Evolutionary conservation across 1,284 basidiomycete genomes (phyloP).

Genomic region (Jaminaea rosea): DNA sequence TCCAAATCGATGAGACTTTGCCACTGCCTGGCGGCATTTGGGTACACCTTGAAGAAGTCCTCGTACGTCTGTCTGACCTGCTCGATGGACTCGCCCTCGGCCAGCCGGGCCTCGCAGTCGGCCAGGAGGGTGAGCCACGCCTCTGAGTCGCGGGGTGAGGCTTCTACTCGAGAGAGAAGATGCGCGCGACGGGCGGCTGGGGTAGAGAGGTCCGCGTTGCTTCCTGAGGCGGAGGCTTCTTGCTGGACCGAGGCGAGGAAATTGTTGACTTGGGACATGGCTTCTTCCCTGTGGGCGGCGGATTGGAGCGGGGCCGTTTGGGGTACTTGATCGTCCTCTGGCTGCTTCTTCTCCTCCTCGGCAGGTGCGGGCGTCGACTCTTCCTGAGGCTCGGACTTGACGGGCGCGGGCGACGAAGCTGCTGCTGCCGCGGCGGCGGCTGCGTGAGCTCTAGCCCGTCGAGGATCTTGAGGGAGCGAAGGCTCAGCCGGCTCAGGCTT

Average conservation of each 20-base stretch:
- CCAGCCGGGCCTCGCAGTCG: slow-evolving; percentile 28
- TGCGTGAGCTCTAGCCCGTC: slow-evolving; percentile 10
- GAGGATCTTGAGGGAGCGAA: neutral
- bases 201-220: neutral
- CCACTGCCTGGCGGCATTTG: slow-evolving; percentile 57
- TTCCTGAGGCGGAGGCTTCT: neutral
- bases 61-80: slow-evolving; percentile 65
- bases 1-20: slow-evolving; percentile 65
- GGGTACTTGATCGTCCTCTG: neutral
- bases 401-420: neutral
- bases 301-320: neutral
- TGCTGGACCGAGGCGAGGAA: neutral
- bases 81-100: slow-evolving; percentile 57
- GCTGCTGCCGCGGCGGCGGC: slow-evolving; percentile 10
- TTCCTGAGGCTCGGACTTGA: no score
- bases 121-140: slow-evolving; percentile 62
- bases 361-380: neutral
- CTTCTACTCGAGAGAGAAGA: slow-evolving; percentile 39
- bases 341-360: neutral
- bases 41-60: slow-evolving; percentile 64
- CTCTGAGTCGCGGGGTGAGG: slow-evolving; percentile 58
- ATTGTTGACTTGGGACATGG: neutral
- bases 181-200: neutral
- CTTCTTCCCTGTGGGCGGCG: neutral
- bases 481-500: no score